Conservation (phyloP, 2,329 filamentous ascomycete genomes). For the Aspergillus fructus region DNA sequence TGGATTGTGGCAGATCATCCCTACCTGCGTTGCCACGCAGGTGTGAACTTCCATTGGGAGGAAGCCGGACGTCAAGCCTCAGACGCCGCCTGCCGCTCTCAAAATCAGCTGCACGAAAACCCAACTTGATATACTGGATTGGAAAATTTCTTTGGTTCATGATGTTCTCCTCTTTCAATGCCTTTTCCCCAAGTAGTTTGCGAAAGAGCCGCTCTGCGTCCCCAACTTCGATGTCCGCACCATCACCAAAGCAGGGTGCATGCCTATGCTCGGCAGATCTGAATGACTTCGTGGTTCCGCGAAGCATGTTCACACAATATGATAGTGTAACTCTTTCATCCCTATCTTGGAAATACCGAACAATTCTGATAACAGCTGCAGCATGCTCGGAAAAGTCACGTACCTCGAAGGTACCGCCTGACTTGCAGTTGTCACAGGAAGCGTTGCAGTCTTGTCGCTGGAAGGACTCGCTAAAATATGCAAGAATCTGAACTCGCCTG, state of each 20-base stretch:
- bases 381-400: conserved; percentile 78
- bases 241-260: conserved; percentile 64
- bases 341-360: conserved; percentile 51
- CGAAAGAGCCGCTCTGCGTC: conserved; percentile 85
- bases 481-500: conserved; percentile 79
- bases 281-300: conserved; percentile 65
- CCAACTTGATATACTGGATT: conserved; percentile 61
- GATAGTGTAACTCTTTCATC: conserved; percentile 66
- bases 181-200: conserved; percentile 70
- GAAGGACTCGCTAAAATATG: conserved; percentile 93
- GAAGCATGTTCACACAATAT: conserved; percentile 81
- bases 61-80: conserved; percentile 55
- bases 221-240: conserved; percentile 67
- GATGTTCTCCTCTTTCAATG: conserved; percentile 68
- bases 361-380: conserved; percentile 66
- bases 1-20: conserved; percentile 58
- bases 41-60: conserved; percentile 41
- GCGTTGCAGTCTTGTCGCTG: conserved; percentile 67
- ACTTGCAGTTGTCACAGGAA: conserved; percentile 87
- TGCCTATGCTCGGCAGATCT: conserved; percentile 52
- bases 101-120: conserved; percentile 50
- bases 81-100: conserved; percentile 44
- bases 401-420: conserved; percentile 66
- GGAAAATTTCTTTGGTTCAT: conserved; percentile 67
- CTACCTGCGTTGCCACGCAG: conserved; percentile 33